Evolutionary conservation across 495 filamentous ascomycete genomes (phyloP), one percentile per base, ranked within the genome.

Genomic region (Aspergillus bertholletiae): DNA sequence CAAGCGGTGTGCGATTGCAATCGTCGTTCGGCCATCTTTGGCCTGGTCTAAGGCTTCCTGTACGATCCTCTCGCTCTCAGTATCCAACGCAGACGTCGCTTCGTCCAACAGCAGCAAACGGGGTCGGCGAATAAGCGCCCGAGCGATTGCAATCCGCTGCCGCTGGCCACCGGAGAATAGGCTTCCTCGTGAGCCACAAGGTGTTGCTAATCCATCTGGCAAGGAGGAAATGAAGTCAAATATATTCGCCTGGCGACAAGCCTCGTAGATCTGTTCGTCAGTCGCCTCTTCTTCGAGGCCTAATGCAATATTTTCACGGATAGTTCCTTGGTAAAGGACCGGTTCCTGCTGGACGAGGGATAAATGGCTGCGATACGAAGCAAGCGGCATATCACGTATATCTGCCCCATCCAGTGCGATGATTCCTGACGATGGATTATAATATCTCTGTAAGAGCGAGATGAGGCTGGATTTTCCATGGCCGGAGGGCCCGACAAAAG

Each of bases 391-490:
- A 2, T 35, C 27, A 15, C 28, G 18, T 7, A 49, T 49, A 15
- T 49, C 20, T 7, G 28, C 17, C 7, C 28, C 20, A 12, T 49
- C 46, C 8, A 49, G 22, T 3, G 12, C 18, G 12, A 49, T 49
- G 3, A 7, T 3, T 5, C 46, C 46, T 5, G 46, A 22, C 1
- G 46, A 22, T 6, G 46, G 46, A 23, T 49, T 49, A 21, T 86
- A 86, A 63, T 85, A 86, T 39, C 73, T 34, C 64, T 83, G 80
- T 4, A 88, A 61, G 3, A 88, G 68, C 9, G 76, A 77, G 18
- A 87, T 71, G 30, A 85, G 74, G 40, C 80, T 87, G 5, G 78
- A 82, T 60, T 89, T 89, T 21, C 86, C 86, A 28, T 80, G 84
- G 17, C 86, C 86, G 5, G 75, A 80, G 0, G 82, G 68, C 4